A percentile compares a stretch with the other conserved stretches of the same genome.
These are phyloP conservation scores for Wickerhamiella qilinensis DNA, from an alignment of 805 yeast species.

Conservation along the genomic window DNA sequence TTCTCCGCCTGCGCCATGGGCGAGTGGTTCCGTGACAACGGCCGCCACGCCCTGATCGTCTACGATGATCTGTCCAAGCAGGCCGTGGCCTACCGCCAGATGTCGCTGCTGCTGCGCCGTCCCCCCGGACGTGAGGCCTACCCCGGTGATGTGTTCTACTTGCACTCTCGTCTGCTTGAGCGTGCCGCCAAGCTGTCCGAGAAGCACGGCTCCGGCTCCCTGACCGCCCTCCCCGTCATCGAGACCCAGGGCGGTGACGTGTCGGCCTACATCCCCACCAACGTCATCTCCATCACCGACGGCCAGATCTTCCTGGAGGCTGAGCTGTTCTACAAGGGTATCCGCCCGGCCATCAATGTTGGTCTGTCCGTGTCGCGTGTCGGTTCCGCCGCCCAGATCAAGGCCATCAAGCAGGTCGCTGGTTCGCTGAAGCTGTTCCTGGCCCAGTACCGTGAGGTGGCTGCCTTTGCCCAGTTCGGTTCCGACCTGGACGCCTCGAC, in stretches of 20 bases:
- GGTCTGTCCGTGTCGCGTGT: slow-evolving; percentile 99
- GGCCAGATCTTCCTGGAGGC: slow-evolving; percentile 99
- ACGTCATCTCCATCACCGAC: slow-evolving; percentile 93
- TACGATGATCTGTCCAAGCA: slow-evolving; percentile 98
- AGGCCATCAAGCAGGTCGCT: slow-evolving; percentile 99
- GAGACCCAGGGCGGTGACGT: slow-evolving; percentile 99
- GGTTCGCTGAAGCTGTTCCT: slow-evolving; percentile 99
- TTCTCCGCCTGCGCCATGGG: slow-evolving; percentile 99
- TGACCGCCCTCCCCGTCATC: slow-evolving; percentile 91
- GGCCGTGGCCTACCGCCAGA: slow-evolving; percentile 99
- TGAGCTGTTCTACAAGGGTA: slow-evolving; percentile 99
- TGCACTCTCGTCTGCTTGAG: slow-evolving; percentile 87
- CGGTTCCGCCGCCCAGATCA: slow-evolving; percentile 99
- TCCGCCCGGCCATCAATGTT: slow-evolving; percentile 99
- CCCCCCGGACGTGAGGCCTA: slow-evolving; percentile 95
- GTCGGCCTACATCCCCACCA: slow-evolving; percentile 94
- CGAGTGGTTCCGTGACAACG: slow-evolving; percentile 99
- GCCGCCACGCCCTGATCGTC: slow-evolving; percentile 91
- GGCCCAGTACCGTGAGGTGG: slow-evolving; percentile 99
- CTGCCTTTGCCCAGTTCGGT: slow-evolving; percentile 99
- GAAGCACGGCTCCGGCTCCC: slow-evolving; percentile 78
- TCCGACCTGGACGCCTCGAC: slow-evolving; percentile 99
- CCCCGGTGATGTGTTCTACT: slow-evolving; percentile 95
- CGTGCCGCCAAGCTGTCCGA: slow-evolving; percentile 96
- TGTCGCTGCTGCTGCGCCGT: slow-evolving; percentile 91